These are phyloP conservation scores for Termitomyces sp. DNA, from an alignment of 768 basidiomycete species.

Conservation along the genomic window DNA sequence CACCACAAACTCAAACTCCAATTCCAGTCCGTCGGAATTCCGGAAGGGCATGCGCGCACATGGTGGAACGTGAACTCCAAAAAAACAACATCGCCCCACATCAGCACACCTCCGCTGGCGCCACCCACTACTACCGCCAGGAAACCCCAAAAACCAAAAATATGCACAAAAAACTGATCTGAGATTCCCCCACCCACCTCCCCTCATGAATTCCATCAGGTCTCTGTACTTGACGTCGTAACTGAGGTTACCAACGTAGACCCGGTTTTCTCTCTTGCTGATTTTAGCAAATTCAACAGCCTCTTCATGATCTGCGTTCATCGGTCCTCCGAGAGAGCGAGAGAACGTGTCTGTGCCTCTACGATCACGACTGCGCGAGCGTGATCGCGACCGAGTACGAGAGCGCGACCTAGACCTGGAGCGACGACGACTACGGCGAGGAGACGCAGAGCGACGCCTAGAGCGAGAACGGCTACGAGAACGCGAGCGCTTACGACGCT, in stretches of 20 bases:
- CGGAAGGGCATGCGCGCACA: slow-evolving; percentile 11
- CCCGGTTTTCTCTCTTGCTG: slow-evolving; percentile 96
- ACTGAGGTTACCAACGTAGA: slow-evolving; percentile 98
- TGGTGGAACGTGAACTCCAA: slow-evolving; percentile 18
- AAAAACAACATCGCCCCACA: slow-evolving; percentile 13
- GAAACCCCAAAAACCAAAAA: slow-evolving; percentile 24
- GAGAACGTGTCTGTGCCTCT: slow-evolving; percentile 62
- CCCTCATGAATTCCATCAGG: slow-evolving; percentile 99
- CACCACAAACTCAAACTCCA: slow-evolving; percentile 28
- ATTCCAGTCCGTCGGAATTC: slow-evolving; percentile 28
- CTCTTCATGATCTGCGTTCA: slow-evolving; percentile 90
- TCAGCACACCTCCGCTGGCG: slow-evolving; percentile 15
- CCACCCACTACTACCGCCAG: slow-evolving; percentile 26
- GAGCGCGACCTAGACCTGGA: slow-evolving; percentile 54
- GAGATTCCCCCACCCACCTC: slow-evolving; percentile 94
- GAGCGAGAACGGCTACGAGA: slow-evolving; percentile 66
- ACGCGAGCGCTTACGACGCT: slow-evolving; percentile 70
- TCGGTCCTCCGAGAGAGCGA: slow-evolving; percentile 80
- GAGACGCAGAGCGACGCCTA: slow-evolving; percentile 62
- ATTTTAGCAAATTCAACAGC: slow-evolving; percentile 93
- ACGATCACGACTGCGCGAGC: slow-evolving; percentile 50
- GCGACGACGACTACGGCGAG: slow-evolving; percentile 56
- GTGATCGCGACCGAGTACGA: slow-evolving; percentile 42
- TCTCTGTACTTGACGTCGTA: slow-evolving; percentile 99
- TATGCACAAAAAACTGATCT: slow-evolving; percentile 48